Base-by-base conservation (phyloP, 331 rosid genomes). In the Arachis monticola region DNA sequence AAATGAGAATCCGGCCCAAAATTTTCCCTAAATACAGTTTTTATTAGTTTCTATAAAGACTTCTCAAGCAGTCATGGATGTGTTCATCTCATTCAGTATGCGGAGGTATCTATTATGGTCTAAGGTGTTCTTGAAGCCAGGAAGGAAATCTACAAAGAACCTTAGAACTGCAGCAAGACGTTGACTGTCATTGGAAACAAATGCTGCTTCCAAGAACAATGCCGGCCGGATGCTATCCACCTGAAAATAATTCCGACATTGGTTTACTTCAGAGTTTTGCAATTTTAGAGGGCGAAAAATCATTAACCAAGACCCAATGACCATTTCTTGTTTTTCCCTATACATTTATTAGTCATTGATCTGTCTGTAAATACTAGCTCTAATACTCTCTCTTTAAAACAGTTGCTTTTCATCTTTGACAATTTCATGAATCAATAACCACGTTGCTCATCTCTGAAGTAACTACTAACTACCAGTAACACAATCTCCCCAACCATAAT, bases 91-190 rank as follows among this genome's bases (percentile, higher is more conserved):
- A 52, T 73, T 85, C 74, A 95, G 96, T 70, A 92, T 89, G 66
- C 80, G 86, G 69, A 63, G 69, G 87, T 95, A 95, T 47, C 88
- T 88, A 73, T 35, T 84, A 80, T 95, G 89, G 76, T 92, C 98
- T 3, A 87, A 70, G 58, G 92, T 87, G 79, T 77, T 75, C 81
- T 75, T 83, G 86, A 92, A 90, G 56, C 87, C 89, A 64, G 99
- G 98, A 60, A 82, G 86, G 51, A 90, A 95, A 80, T 95, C 97
- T 38, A 90, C 68, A 42, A 88, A 85, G 89, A 95, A 95, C 75
- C 97, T 90, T 60, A 92, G 81, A 80, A 92, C 97, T 35, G 99
- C 91, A 70, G 98, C 91, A 58, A 92, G 85, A 83, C 85, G 88
- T 79, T 89, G 94, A 2, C 91, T 73, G 80, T 95, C 88, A 5